Evolutionary conservation across 2,329 filamentous ascomycete species (phyloP).

Genomic region (Verticillium klebahnii): DNA sequence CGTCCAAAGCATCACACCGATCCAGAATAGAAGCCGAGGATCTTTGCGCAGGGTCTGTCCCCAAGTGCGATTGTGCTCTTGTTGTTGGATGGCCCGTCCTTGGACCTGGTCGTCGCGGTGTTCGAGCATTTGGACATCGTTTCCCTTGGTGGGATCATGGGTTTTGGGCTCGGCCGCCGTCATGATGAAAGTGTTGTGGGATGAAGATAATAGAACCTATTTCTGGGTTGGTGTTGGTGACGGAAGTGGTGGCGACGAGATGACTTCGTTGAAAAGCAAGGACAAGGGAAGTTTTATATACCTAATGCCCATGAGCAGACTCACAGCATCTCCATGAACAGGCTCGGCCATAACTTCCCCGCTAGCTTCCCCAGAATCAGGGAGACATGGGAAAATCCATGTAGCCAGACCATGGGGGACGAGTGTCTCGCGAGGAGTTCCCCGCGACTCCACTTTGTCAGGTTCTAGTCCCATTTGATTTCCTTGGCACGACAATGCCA

Average conservation of each 20-base stretch:
- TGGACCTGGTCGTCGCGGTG: slow-evolving; percentile 1
- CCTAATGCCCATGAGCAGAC: neutral
- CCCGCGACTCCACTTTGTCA: neutral
- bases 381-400: neutral
- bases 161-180: neutral
- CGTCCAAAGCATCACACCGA: slow-evolving; percentile 24
- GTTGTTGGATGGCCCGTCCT: slow-evolving; percentile 21
- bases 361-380: neutral
- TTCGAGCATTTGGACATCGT: neutral
- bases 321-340: neutral
- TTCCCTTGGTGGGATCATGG: neutral
- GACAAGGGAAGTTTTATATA: neutral
- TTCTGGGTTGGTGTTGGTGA: neutral
- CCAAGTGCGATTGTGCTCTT: slow-evolving; percentile 21
- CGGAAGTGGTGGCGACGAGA: neutral
- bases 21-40: slow-evolving; percentile 23
- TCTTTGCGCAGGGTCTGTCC: slow-evolving; percentile 19
- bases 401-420: neutral
- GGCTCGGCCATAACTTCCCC: neutral
- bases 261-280: neutral
- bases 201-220: neutral
- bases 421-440: neutral
- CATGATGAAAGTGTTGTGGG: neutral
- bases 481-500: neutral
- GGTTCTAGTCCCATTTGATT: neutral